phyloP scores from a whole-genome alignment of 2,329 filamentous ascomycete species.

The Ophiobolus disseminans region DNA sequence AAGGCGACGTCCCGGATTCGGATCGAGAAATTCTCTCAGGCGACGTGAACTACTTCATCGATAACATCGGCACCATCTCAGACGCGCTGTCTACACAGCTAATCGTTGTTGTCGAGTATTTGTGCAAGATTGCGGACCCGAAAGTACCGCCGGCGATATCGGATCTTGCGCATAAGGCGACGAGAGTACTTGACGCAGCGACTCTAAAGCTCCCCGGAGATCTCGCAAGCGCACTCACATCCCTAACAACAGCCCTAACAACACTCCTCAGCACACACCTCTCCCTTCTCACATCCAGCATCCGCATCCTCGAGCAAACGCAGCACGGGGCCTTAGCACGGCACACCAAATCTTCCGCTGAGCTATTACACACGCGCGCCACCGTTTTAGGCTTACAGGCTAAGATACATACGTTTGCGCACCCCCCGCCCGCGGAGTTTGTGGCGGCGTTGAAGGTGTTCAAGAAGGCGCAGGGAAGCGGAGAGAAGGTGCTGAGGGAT shows the following conservation, averaged over 20 bases:
- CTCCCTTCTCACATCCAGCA: constrained; percentile 45
- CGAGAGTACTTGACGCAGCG: constrained; percentile 16
- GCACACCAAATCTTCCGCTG: constrained; percentile 51
- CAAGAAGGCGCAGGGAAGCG: constrained; percentile 36
- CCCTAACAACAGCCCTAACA: constrained; percentile 44
- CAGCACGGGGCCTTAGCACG: constrained; percentile 55
- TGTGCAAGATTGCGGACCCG: constrained; percentile 45
- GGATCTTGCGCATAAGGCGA: constrained; percentile 16
- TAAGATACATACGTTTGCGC: constrained; percentile 34
- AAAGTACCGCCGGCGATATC: constrained; percentile 14
- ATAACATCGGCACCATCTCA: constrained; percentile 47
- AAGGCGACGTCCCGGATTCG: constrained; percentile 40
- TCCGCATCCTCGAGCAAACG: constrained; percentile 56
- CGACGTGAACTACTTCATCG: constrained; percentile 51
- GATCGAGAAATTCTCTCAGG: constrained; percentile 51
- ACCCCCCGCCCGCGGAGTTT: constrained; percentile 38
- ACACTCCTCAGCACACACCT: constrained; percentile 48
- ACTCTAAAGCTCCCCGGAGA: constrained; percentile 24
- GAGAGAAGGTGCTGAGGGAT: constrained; percentile 38
- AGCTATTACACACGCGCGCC: constrained; percentile 52
- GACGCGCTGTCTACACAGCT: constrained; percentile 45
- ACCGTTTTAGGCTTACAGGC: constrained; percentile 53
- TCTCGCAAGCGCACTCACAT: constrained; percentile 37
- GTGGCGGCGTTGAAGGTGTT: constrained; percentile 42
- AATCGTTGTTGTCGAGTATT: constrained; percentile 31